phyloP scores from a whole-genome alignment of 1,284 basidiomycete genomes.

The Salmacisia buchloeana region DNA sequence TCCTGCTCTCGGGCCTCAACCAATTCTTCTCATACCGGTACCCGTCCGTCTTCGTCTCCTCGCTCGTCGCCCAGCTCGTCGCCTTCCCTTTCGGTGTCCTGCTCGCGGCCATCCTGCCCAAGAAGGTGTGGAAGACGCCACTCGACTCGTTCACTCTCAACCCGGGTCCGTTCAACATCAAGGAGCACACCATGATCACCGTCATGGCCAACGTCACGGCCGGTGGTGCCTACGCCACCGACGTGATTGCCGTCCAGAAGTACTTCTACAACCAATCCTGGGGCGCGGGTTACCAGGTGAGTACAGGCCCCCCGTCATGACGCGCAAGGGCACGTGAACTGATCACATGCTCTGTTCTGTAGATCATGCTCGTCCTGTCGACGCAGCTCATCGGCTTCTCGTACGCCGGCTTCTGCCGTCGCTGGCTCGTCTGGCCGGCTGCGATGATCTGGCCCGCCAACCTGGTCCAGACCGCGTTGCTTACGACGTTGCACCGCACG shows the following conservation, averaged over 20 bases:
- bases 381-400: slow-evolving; percentile 52
- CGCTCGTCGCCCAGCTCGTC: slow-evolving; percentile 33
- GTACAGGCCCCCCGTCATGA: no score
- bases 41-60: slow-evolving; percentile 33
- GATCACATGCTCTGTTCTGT: slow-evolving; percentile 11
- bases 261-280: slow-evolving; percentile 22
- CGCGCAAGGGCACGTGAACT: slow-evolving; percentile 54
- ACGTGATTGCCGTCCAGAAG: slow-evolving; percentile 42
- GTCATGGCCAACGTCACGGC: slow-evolving; percentile 53
- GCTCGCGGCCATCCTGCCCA: slow-evolving; percentile 29
- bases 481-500: slow-evolving; percentile 33
- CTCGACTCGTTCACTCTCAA: slow-evolving; percentile 30
- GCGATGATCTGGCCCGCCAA: slow-evolving; percentile 45
- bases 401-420: slow-evolving; percentile 37
- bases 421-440: slow-evolving; percentile 42
- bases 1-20: slow-evolving; percentile 38
- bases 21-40: slow-evolving; percentile 33
- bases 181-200: slow-evolving; percentile 42
- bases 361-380: slow-evolving; percentile 50
- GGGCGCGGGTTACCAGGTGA: slow-evolving; percentile 8
- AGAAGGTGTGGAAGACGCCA: slow-evolving; percentile 19
- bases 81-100: slow-evolving; percentile 33
- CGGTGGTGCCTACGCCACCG: slow-evolving; percentile 49
- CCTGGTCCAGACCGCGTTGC: slow-evolving; percentile 35
- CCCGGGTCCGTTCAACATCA: slow-evolving; percentile 43